A percentile compares a stretch with the other conserved stretches of the same genome.
phyloP scores from a whole-genome alignment of 129 eudicot genomes.

The Gnaphalium uliginosum region DNA sequence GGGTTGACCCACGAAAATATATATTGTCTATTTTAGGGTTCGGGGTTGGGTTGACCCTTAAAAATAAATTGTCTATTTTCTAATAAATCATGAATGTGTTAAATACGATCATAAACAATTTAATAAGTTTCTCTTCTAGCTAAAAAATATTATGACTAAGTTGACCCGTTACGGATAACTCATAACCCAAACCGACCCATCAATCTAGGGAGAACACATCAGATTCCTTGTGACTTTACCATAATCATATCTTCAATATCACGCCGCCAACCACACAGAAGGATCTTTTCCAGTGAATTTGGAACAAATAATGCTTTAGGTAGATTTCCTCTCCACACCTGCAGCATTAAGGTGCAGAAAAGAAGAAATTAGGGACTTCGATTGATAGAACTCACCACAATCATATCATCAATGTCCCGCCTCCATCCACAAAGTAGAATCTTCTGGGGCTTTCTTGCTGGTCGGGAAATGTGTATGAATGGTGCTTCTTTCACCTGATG shows the following conservation, averaged over 20 bases:
- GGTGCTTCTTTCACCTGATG: constrained; percentile 95
- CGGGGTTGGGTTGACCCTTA: background rate
- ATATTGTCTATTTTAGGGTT: no score
- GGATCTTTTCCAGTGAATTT: constrained; percentile 72
- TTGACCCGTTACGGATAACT: background rate
- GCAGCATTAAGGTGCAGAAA: constrained; percentile 79
- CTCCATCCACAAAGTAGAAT: constrained; percentile 99
- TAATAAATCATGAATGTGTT: background rate
- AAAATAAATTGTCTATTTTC: background rate
- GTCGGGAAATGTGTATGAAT: constrained; percentile 73
- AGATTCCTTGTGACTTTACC: constrained; percentile 58
- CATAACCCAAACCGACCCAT: background rate
- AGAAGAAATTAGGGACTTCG: constrained; percentile 61
- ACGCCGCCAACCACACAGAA: constrained; percentile 90
- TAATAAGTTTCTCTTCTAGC: background rate
- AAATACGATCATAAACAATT: background rate
- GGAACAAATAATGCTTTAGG: constrained; percentile 61
- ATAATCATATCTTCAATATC: constrained; percentile 89
- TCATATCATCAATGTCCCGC: constrained; percentile 98
- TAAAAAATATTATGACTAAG: background rate
- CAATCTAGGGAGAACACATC: constrained; percentile 14
- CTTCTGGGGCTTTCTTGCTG: constrained; percentile 95
- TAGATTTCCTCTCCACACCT: constrained; percentile 78
- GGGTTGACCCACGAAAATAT: no score
- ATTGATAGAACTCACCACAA: constrained; percentile 80